Percentiles rank a stretch among this genome's conserved stretches.
phyloP scores from a whole-genome alignment of 148 eudicot species.

The Limonium bicolor region DNA sequence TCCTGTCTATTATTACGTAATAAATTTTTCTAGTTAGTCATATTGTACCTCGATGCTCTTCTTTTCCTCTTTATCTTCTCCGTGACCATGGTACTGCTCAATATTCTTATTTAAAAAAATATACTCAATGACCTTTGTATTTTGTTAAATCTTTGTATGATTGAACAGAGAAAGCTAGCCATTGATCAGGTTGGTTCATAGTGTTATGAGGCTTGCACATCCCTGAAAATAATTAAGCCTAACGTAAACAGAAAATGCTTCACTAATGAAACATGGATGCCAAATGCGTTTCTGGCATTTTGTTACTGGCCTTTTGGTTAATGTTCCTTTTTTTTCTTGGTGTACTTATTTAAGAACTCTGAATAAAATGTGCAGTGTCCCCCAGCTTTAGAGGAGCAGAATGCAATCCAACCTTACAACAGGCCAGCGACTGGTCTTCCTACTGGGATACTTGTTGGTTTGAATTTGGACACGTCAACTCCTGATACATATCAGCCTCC shows the following conservation, averaged over 20 bases:
- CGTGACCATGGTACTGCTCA: not conserved
- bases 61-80: not conserved
- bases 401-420: constrained; percentile 39
- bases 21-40: constrained; percentile 9
- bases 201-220: too few relatives aligned
- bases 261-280: not conserved
- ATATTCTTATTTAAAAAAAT: not conserved
- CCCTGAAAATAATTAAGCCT: too few relatives aligned
- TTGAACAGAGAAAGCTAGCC: too few relatives aligned
- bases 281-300: not conserved
- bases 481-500: constrained; percentile 80
- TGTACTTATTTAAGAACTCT: not conserved
- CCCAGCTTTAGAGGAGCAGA: constrained; percentile 54
- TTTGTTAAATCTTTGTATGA: too few relatives aligned
- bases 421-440: constrained; percentile 40
- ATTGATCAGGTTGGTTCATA: too few relatives aligned
- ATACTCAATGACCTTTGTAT: not conserved
- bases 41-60: not conserved
- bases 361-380: constrained; percentile 48
- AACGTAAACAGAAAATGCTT: too few relatives aligned
- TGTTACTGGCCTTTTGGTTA: not conserved
- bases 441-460: constrained; percentile 40
- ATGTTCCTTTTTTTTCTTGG: not conserved
- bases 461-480: constrained; percentile 61
- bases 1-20: constrained; percentile 50